A percentile compares a stretch with the other conserved stretches of the same genome.
Conservation (phyloP, 768 basidiomycete genomes). For the Harrya chromipes region DNA sequence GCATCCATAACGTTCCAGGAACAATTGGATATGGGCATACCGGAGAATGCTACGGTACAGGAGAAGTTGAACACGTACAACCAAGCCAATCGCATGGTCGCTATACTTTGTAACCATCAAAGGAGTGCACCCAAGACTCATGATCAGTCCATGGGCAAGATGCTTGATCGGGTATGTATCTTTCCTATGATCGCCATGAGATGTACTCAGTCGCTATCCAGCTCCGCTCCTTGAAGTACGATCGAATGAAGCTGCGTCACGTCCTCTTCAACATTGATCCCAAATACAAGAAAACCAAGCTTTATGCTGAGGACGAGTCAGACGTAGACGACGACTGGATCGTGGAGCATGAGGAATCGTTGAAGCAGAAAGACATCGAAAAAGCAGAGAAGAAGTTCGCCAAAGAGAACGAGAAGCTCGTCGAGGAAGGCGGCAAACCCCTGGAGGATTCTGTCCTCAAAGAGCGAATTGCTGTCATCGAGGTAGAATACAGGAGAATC, state of each 20-base stretch:
- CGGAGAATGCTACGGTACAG: slow-evolving; percentile 70
- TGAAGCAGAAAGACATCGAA: slow-evolving; percentile 81
- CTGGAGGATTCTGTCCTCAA: slow-evolving; percentile 62
- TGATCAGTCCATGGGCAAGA: slow-evolving; percentile 91
- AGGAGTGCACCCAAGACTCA: slow-evolving; percentile 90
- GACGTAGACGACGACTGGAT: slow-evolving; percentile 95
- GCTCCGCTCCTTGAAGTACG: slow-evolving; percentile 90
- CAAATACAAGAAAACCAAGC: slow-evolving; percentile 78
- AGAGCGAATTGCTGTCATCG: slow-evolving; percentile 65
- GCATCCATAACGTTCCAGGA: slow-evolving; percentile 95
- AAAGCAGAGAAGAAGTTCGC: slow-evolving; percentile 90
- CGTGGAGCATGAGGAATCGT: slow-evolving; percentile 68
- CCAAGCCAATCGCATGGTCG: slow-evolving; percentile 94
- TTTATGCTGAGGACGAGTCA: slow-evolving; percentile 79
- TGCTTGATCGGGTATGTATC: slow-evolving; percentile 77
- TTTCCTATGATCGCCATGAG: neutral
- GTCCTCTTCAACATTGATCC: slow-evolving; percentile 75
- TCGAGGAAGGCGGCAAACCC: slow-evolving; percentile 62
- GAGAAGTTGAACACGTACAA: slow-evolving; percentile 98
- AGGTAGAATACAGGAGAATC: slow-evolving; percentile 72
- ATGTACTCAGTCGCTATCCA: slow-evolving; percentile 32
- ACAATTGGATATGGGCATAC: slow-evolving; percentile 75
- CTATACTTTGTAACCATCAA: slow-evolving; percentile 99
- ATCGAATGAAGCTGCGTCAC: slow-evolving; percentile 94
- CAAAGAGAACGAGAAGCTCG: slow-evolving; percentile 89